phyloP scores from a whole-genome alignment of 2,329 filamentous ascomycete genomes.

The Diplodia mutila region DNA sequence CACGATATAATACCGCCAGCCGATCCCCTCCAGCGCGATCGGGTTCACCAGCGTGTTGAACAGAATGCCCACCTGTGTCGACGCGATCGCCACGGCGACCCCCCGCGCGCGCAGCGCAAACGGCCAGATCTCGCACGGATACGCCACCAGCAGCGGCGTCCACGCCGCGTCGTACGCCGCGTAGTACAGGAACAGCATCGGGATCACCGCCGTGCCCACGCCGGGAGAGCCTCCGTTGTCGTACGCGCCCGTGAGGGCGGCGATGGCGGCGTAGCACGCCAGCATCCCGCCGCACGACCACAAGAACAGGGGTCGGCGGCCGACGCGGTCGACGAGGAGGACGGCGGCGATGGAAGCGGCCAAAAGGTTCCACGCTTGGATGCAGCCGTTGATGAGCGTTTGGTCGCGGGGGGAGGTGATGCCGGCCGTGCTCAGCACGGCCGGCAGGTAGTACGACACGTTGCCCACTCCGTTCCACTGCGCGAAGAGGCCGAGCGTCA shows the following conservation, averaged over 20 bases:
- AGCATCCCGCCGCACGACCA: background rate
- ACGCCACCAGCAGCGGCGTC: background rate
- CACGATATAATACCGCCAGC: background rate
- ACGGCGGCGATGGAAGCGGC: background rate
- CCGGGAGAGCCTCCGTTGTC: too few relatives aligned
- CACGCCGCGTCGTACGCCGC: background rate
- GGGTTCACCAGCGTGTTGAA: background rate
- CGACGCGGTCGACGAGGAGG: background rate
- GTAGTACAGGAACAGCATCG: background rate
- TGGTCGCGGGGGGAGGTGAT: background rate
- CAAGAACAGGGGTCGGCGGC: background rate
- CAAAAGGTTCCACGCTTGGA: background rate
- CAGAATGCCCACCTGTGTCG: background rate
- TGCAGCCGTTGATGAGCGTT: background rate
- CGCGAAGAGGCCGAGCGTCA: slow-evolving; percentile 60
- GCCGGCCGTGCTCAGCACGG: background rate
- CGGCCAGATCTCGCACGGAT: background rate
- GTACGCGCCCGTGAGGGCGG: background rate
- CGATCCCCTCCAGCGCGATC: background rate
- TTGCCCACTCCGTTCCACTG: slow-evolving; percentile 61
- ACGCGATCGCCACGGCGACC: background rate
- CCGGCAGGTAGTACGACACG: background rate
- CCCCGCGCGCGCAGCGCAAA: background rate
- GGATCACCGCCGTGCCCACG: rapidly evolving
- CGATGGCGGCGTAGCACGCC: background rate